Conservation (phyloP, 1,284 basidiomycete species). For the Gymnopus androsaceus region DNA sequence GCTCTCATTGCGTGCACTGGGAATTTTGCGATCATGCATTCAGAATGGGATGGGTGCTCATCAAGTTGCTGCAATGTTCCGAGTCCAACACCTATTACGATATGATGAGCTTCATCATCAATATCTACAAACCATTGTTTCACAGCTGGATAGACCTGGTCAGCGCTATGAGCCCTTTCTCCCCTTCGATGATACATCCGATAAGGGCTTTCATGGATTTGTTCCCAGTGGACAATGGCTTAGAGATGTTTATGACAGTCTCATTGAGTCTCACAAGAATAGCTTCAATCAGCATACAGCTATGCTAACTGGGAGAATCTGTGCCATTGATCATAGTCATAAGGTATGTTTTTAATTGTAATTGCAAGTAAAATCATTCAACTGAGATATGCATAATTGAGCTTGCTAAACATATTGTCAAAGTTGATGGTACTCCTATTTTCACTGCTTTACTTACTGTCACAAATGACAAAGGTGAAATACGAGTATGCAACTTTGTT, state of each 20-base stretch:
- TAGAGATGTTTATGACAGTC: conserved; percentile 5
- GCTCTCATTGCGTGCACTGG: not conserved
- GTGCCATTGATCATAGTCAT: conserved; percentile 8
- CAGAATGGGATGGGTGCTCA: not conserved
- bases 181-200: conserved; percentile 1
- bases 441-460: conserved; percentile 24
- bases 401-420: conserved; percentile 1
- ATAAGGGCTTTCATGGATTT: conserved; percentile 6
- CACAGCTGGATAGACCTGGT: not conserved
- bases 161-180: conserved; percentile 5
- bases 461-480: conserved; percentile 26
- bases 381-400: not conserved
- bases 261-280: conserved; percentile 7
- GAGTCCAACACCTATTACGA: not conserved
- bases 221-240: conserved; percentile 9
- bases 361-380: not conserved
- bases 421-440: conserved; percentile 22
- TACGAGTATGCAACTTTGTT: conserved; percentile 22
- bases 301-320: not conserved
- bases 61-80: not conserved
- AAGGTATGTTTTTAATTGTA: not conserved
- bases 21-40: not conserved
- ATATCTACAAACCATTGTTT: no score
- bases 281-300: conserved; percentile 4
- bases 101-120: not conserved